A percentile compares a stretch with the other conserved stretches of the same genome.
Evolutionary conservation across 257 asterid species (phyloP).

Genomic region (Ilex aquifolium): DNA sequence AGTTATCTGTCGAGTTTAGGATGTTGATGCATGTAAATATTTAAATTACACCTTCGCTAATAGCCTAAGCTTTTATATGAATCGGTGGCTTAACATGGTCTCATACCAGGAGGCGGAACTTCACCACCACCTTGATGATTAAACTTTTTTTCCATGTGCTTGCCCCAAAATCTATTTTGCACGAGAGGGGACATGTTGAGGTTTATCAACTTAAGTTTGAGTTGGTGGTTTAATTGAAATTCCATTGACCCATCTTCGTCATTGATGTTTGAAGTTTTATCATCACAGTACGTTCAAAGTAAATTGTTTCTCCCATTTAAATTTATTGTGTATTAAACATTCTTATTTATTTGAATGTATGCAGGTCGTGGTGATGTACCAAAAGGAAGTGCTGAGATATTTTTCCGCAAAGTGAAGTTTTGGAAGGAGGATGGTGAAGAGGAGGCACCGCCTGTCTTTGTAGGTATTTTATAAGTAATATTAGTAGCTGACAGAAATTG

Average conservation of each 20-base stretch:
- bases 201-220: neutral
- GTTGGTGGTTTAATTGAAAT: neutral
- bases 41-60: too few species aligned
- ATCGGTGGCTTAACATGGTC: too few species aligned
- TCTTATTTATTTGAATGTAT: slow-evolving; percentile 4
- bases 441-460: slow-evolving; percentile 99
- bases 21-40: too few species aligned
- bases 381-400: slow-evolving; percentile 96
- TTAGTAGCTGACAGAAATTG: neutral
- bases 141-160: too few species aligned
- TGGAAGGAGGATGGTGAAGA: slow-evolving; percentile 97
- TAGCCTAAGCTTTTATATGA: too few species aligned
- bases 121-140: too few species aligned
- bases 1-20: too few species aligned
- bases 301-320: neutral
- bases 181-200: too few species aligned
- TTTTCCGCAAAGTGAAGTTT: slow-evolving; percentile 98
- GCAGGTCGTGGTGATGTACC: slow-evolving; percentile 93
- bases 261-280: neutral
- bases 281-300: neutral
- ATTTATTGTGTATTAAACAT: neutral
- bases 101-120: too few species aligned
- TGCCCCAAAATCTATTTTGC: too few species aligned
- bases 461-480: slow-evolving; percentile 47
- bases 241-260: neutral